Conservation (phyloP, 2,329 filamentous ascomycete genomes). For the Remersonia thermophila region DNA sequence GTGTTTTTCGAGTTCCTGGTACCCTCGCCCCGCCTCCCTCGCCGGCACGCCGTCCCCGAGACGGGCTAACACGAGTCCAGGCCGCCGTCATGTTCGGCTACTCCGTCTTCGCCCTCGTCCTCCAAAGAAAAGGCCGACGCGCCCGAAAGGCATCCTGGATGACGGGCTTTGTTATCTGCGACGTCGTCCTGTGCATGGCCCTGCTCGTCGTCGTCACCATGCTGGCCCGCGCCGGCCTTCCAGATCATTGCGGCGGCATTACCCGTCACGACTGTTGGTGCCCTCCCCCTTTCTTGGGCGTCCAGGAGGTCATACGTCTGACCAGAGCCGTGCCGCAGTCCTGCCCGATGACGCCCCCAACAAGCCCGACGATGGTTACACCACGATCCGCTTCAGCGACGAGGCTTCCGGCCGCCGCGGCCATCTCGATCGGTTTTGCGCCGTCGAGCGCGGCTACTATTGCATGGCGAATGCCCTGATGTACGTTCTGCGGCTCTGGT, state of each 20-base stretch:
- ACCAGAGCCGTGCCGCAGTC: constrained; percentile 3
- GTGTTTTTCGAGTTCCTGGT: constrained; percentile 25
- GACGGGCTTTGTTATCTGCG: constrained; percentile 19
- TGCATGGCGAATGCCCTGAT: constrained; percentile 20
- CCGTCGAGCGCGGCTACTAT: constrained; percentile 23
- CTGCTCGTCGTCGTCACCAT: constrained; percentile 23
- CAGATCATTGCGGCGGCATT: constrained; percentile 24
- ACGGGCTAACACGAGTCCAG: constrained; percentile 13
- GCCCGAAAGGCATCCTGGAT: constrained; percentile 18
- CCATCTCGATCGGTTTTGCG: constrained; percentile 21
- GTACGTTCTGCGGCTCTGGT: constrained; percentile 15
- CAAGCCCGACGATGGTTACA: constrained; percentile 12
- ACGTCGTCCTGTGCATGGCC: constrained; percentile 21
- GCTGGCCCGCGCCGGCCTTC: constrained; percentile 23
- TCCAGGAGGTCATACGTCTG: neutral
- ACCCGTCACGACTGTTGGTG: constrained; percentile 16
- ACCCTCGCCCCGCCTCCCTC: constrained; percentile 7
- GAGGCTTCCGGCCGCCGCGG: constrained; percentile 15
- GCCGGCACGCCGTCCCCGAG: no score
- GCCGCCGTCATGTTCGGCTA: constrained; percentile 22
- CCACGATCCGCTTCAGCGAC: constrained; percentile 23
- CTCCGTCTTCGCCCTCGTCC: constrained; percentile 20
- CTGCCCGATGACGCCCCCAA: constrained; percentile 4
- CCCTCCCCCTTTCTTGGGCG: neutral
- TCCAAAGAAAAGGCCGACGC: constrained; percentile 21